Conservation (phyloP, 2,329 filamentous ascomycete genomes). For the Ceratocystis eucalypticola region DNA sequence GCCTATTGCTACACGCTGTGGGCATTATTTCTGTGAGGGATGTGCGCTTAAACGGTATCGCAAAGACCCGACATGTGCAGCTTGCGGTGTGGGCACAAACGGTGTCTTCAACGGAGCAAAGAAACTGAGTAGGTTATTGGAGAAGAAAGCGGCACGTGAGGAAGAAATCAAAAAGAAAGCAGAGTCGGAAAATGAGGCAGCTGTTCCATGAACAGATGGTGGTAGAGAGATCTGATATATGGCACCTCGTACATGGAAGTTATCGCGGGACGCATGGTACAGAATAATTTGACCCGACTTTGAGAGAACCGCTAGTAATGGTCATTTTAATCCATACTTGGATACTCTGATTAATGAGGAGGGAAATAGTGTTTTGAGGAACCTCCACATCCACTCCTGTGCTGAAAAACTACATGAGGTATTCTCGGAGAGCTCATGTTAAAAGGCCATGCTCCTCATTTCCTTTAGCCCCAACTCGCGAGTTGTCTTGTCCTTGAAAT, state of each 20-base stretch:
- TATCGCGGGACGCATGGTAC: no score
- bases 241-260: no score
- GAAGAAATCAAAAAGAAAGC: constrained; percentile 40
- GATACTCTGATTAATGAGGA: no score
- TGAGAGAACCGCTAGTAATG: no score
- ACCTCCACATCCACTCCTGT: not conserved
- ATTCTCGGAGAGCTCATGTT: not conserved
- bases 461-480: not conserved
- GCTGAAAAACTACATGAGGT: not conserved
- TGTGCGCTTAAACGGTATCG: constrained; percentile 80
- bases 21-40: constrained; percentile 88
- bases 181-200: constrained; percentile 28
- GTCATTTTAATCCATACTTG: no score
- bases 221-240: no score
- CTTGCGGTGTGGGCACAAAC: constrained; percentile 70
- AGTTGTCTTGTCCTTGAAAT: not conserved
- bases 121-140: constrained; percentile 65
- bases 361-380: no score
- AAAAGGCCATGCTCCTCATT: not conserved
- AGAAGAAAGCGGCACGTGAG: constrained; percentile 52
- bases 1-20: constrained; percentile 77
- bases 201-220: no score
- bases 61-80: constrained; percentile 74
- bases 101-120: constrained; percentile 86
- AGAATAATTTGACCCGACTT: no score